A percentile compares a stretch with the other conserved stretches of the same genome.
Conservation (phyloP, 495 filamentous ascomycete species). For the Aspergillus leporis region DNA sequence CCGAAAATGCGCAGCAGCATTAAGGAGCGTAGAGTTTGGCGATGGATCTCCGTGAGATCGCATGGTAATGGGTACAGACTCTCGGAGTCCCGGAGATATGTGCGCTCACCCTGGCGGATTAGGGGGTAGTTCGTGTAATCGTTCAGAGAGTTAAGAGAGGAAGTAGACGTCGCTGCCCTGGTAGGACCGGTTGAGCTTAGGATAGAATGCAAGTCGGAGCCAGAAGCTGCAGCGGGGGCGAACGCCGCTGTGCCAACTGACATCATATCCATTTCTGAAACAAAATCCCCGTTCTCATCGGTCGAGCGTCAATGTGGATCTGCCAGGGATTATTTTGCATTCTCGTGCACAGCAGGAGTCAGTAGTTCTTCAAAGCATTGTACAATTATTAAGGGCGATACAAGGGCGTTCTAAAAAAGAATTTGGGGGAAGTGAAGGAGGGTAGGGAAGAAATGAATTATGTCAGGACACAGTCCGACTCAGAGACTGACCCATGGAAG, state of each 20-base stretch:
- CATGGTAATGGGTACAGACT: slow-evolving; percentile 81
- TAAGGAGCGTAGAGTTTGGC: slow-evolving; percentile 81
- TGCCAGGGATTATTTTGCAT: slow-evolving; percentile 31
- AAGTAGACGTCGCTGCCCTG: slow-evolving; percentile 40
- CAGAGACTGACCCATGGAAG: slow-evolving; percentile 10
- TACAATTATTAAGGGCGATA: neutral
- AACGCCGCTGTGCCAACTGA: slow-evolving; percentile 32
- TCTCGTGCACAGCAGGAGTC: slow-evolving; percentile 24
- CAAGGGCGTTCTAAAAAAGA: slow-evolving; percentile 9
- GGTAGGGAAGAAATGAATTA: slow-evolving; percentile 10
- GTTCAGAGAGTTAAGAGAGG: slow-evolving; percentile 38
- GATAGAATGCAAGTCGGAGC: slow-evolving; percentile 43
- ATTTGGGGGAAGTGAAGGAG: slow-evolving; percentile 7
- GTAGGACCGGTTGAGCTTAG: slow-evolving; percentile 33
- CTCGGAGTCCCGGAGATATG: slow-evolving; percentile 75
- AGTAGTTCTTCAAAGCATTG: slow-evolving; percentile 1
- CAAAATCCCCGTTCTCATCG: slow-evolving; percentile 27
- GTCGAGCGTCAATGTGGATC: slow-evolving; percentile 25
- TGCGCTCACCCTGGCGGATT: slow-evolving; percentile 71
- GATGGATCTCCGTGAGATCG: slow-evolving; percentile 83
- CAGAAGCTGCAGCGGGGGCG: slow-evolving; percentile 31
- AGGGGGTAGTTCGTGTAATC: slow-evolving; percentile 61
- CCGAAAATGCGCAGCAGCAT: slow-evolving; percentile 81
- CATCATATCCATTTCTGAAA: slow-evolving; percentile 38
- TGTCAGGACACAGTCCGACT: slow-evolving; percentile 11